phyloP scores from a whole-genome alignment of 2,329 filamentous ascomycete genomes.

The Fusarium sp. region DNA sequence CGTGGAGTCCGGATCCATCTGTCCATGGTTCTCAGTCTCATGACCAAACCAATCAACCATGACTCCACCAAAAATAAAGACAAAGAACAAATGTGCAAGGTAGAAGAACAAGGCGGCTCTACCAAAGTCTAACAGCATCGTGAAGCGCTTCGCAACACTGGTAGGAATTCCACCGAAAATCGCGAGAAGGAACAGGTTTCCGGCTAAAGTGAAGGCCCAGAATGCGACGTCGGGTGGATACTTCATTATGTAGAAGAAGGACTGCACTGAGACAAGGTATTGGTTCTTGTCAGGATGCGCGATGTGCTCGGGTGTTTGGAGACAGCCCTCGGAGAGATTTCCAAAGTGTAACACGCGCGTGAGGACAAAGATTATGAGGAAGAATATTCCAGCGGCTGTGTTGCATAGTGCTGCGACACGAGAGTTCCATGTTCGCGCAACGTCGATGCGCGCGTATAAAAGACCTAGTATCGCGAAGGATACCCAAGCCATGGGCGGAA shows the following conservation, averaged over 20 bases:
- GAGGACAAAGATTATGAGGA: constrained; percentile 50
- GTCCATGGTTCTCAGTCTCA: constrained; percentile 40
- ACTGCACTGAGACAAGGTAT: constrained; percentile 50
- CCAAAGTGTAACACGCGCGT: constrained; percentile 53
- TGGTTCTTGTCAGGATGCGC: constrained; percentile 46
- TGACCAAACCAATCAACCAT: constrained; percentile 47
- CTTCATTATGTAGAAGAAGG: constrained; percentile 58
- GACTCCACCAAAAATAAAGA: constrained; percentile 41
- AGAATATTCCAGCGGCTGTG: constrained; percentile 38
- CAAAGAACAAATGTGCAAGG: constrained; percentile 48
- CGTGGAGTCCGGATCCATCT: constrained; percentile 36
- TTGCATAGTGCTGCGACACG: constrained; percentile 43
- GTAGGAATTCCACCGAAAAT: constrained; percentile 47
- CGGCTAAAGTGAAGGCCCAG: constrained; percentile 51
- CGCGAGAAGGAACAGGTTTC: constrained; percentile 51
- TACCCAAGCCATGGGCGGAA: constrained; percentile 57
- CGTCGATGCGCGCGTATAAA: constrained; percentile 52
- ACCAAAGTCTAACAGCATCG: constrained; percentile 53
- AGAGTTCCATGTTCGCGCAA: constrained; percentile 44
- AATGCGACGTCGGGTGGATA: constrained; percentile 58
- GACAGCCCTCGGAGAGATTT: constrained; percentile 54
- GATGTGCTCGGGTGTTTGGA: constrained; percentile 50
- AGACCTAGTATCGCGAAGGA: constrained; percentile 56
- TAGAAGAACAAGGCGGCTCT: constrained; percentile 58
- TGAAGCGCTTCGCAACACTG: constrained; percentile 41